Evolutionary conservation across 148 eudicot genomes (phyloP).

Genomic region (Mesembryanthemum crystallinum): DNA sequence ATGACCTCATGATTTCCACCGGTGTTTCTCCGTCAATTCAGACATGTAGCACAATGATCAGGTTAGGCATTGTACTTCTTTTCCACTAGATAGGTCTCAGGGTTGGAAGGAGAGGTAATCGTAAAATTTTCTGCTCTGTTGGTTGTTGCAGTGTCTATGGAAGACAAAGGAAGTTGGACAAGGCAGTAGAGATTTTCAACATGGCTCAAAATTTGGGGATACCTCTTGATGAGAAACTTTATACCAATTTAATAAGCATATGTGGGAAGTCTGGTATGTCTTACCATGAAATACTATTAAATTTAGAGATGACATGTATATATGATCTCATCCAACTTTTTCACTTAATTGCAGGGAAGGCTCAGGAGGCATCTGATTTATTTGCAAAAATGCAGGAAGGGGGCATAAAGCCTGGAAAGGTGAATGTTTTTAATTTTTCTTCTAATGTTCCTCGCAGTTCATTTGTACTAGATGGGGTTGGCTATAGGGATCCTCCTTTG

Average conservation of each 20-base stretch:
- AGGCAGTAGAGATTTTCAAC: conserved; percentile 70
- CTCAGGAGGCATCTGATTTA: conserved; percentile 58
- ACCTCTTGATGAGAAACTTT: conserved; percentile 77
- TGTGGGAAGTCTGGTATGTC: conserved; percentile 74
- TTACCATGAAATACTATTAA: not conserved
- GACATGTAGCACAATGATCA: conserved; percentile 84
- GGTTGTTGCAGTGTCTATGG: conserved; percentile 74
- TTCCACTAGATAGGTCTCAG: not conserved
- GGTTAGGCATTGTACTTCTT: conserved; percentile 38
- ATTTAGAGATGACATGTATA: not conserved
- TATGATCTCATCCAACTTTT: not conserved
- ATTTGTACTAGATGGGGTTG: not conserved
- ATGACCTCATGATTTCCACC: conserved; percentile 61
- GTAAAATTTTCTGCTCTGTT: conserved; percentile 9
- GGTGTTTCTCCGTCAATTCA: conserved; percentile 75
- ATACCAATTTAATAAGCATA: conserved; percentile 68
- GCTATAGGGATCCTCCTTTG: not conserved
- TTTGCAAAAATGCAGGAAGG: conserved; percentile 71
- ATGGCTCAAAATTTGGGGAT: conserved; percentile 52
- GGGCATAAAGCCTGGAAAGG: conserved; percentile 90
- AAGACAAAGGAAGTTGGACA: conserved; percentile 55
- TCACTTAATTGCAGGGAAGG: conserved; percentile 51
- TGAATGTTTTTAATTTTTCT: conserved; percentile 22
- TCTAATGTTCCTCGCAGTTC: not conserved
- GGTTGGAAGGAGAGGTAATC: conserved; percentile 4